Evolutionary conservation across 495 filamentous ascomycete genomes (phyloP).

Genomic region (Penicillium parvum): DNA sequence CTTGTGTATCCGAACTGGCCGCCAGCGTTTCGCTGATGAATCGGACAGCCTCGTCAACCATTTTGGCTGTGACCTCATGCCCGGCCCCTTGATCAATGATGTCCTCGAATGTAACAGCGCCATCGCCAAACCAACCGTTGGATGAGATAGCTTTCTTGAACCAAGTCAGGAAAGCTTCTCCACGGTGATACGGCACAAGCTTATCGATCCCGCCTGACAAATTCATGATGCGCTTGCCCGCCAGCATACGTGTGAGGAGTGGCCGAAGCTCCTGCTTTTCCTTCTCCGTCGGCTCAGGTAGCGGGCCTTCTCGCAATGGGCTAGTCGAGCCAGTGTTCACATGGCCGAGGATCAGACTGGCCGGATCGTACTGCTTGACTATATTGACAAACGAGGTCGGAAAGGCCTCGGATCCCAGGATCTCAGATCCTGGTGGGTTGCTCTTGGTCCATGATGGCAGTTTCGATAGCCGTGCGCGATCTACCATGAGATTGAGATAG

Average conservation of each 20-base stretch:
- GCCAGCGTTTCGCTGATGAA: conserved; percentile 56
- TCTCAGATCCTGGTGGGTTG: conserved; percentile 53
- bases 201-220: conserved; percentile 75
- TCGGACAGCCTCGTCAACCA: conserved; percentile 65
- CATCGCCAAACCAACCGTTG: conserved; percentile 55
- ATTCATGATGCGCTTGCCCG: conserved; percentile 72
- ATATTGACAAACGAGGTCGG: conserved; percentile 60
- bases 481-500: conserved; percentile 69
- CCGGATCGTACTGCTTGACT: conserved; percentile 63
- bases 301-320: conserved; percentile 28
- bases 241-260: conserved; percentile 46
- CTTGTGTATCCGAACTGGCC: conserved; percentile 9
- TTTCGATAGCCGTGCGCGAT: conserved; percentile 73
- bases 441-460: conserved; percentile 54
- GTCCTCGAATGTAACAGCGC: conserved; percentile 61
- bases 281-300: conserved; percentile 44
- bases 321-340: conserved; percentile 26
- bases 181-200: conserved; percentile 72
- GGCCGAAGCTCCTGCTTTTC: conserved; percentile 40
- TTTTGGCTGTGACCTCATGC: conserved; percentile 67
- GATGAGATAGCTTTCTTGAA: conserved; percentile 56
- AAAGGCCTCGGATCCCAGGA: conserved; percentile 74
- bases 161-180: conserved; percentile 65
- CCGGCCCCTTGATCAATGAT: conserved; percentile 66
- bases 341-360: conserved; percentile 58